phyloP scores from a whole-genome alignment of 2,329 filamentous ascomycete species.

The Botrytis deweyae region DNA sequence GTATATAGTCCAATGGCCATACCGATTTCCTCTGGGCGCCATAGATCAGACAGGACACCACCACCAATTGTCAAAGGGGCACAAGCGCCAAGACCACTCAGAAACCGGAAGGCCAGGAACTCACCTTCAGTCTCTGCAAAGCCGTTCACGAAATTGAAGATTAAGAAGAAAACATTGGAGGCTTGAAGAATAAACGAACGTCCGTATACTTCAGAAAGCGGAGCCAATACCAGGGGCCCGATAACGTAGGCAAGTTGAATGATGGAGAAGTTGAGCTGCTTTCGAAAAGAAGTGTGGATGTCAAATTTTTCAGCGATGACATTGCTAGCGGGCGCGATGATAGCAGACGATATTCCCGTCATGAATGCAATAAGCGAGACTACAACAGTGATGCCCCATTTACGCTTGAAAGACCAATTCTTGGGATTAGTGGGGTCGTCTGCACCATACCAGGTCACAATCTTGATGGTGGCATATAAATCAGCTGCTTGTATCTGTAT shows the following conservation, averaged over 20 bases:
- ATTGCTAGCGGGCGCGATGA: conserved; percentile 51
- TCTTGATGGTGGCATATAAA: not conserved
- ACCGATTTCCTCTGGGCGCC: conserved; percentile 47
- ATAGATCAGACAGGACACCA: conserved; percentile 50
- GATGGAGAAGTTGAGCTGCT: not conserved
- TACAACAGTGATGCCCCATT: conserved; percentile 24
- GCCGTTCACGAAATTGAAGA: conserved; percentile 45
- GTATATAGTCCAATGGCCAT: conserved; percentile 39
- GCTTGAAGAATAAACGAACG: conserved; percentile 37
- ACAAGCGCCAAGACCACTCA: conserved; percentile 62
- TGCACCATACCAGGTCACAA: conserved; percentile 24
- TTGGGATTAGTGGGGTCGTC: conserved; percentile 28
- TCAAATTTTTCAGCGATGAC: conserved; percentile 42
- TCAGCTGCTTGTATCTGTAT: not conserved
- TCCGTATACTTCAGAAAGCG: conserved; percentile 60
- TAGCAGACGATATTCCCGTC: conserved; percentile 47
- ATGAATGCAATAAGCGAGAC: conserved; percentile 29
- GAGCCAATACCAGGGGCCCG: conserved; percentile 59
- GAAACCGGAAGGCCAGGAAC: conserved; percentile 59
- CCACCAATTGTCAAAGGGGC: conserved; percentile 55
- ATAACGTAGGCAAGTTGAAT: conserved; percentile 43
- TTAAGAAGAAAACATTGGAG: conserved; percentile 47
- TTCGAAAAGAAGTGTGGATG: not conserved
- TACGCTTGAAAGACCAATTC: conserved; percentile 37
- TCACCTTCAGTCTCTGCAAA: conserved; percentile 47